These are phyloP conservation scores for Botryotinia calthae DNA, from an alignment of 2,329 filamentous ascomycete genomes.

Conservation along the genomic window DNA sequence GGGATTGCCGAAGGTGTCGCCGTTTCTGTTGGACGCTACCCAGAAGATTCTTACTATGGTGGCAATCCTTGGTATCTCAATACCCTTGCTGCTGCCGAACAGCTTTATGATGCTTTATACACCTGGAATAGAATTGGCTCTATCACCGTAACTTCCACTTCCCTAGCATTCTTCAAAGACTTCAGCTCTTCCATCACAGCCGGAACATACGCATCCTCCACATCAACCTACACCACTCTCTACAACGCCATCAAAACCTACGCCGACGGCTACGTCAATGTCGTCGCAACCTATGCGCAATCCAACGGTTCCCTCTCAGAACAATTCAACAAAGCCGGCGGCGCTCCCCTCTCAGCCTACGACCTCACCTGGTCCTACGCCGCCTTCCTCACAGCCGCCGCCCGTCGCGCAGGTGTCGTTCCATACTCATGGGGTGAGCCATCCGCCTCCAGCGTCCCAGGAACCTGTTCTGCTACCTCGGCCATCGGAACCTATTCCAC, in stretches of 20 bases:
- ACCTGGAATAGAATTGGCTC: constrained; percentile 64
- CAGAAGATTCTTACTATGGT: constrained; percentile 71
- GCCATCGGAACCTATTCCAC: constrained; percentile 51
- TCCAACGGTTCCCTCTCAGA: constrained; percentile 64
- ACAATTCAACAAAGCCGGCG: constrained; percentile 58
- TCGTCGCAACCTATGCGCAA: constrained; percentile 51
- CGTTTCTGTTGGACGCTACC: constrained; percentile 63
- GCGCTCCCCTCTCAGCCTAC: constrained; percentile 57
- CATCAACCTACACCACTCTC: constrained; percentile 59
- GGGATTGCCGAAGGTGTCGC: constrained; percentile 59
- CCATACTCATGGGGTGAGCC: constrained; percentile 56
- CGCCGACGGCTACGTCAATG: constrained; percentile 54
- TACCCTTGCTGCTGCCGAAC: constrained; percentile 75
- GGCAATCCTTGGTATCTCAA: constrained; percentile 81
- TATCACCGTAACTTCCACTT: constrained; percentile 62
- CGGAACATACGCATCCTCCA: constrained; percentile 64
- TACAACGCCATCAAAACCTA: constrained; percentile 62
- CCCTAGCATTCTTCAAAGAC: constrained; percentile 69
- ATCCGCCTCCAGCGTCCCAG: constrained; percentile 48
- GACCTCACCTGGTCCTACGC: constrained; percentile 75
- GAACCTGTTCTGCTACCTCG: constrained; percentile 48
- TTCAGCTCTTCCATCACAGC: constrained; percentile 55
- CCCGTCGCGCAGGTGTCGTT: constrained; percentile 53
- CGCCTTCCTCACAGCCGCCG: constrained; percentile 62
- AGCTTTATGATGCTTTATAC: constrained; percentile 73